A percentile compares a stretch with the other conserved stretches of the same genome.
Conservation (phyloP, 129 eudicot genomes). For the Daucus carota region DNA sequence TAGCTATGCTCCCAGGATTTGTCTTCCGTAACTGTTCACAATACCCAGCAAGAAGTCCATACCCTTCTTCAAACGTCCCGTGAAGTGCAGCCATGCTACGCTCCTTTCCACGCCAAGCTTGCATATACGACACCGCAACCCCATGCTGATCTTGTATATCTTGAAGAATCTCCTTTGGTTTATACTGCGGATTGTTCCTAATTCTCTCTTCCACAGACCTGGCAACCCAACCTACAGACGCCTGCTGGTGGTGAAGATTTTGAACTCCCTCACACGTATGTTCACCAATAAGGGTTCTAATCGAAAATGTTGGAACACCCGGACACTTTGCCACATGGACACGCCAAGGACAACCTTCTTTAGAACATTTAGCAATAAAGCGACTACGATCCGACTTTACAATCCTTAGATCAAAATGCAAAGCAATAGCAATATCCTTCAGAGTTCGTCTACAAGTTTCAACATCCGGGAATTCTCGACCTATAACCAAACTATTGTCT, state of each 20-base stretch:
- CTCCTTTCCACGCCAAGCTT: conserved; percentile 99
- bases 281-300: conserved; percentile 71
- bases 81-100: conserved; percentile 98
- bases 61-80: conserved; percentile 97
- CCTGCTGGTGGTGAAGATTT: conserved; percentile 92
- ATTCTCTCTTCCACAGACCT: conserved; percentile 80
- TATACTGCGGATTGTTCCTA: conserved; percentile 78
- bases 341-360: conserved; percentile 99
- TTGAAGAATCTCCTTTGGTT: conserved; percentile 91
- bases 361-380: conserved; percentile 91
- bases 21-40: conserved; percentile 78
- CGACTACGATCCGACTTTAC: conserved; percentile 97
- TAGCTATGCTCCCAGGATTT: conserved; percentile 86
- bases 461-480: conserved; percentile 97
- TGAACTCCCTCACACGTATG: conserved; percentile 93
- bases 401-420: conserved; percentile 89
- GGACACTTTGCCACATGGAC: conserved; percentile 91
- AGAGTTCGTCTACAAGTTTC: conserved; percentile 82
- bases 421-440: conserved; percentile 76
- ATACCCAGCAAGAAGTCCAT: conserved; percentile 68
- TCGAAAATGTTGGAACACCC: conserved; percentile 75
- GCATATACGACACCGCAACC: conserved; percentile 97
- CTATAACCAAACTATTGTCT: conserved; percentile 46
- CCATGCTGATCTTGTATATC: conserved; percentile 94
- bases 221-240: conserved; percentile 98